Percentiles rank a stretch among this genome's conserved stretches.
phyloP scores from a whole-genome alignment of 2,329 filamentous ascomycete genomes.

The Fusarium pseudograminearum region DNA sequence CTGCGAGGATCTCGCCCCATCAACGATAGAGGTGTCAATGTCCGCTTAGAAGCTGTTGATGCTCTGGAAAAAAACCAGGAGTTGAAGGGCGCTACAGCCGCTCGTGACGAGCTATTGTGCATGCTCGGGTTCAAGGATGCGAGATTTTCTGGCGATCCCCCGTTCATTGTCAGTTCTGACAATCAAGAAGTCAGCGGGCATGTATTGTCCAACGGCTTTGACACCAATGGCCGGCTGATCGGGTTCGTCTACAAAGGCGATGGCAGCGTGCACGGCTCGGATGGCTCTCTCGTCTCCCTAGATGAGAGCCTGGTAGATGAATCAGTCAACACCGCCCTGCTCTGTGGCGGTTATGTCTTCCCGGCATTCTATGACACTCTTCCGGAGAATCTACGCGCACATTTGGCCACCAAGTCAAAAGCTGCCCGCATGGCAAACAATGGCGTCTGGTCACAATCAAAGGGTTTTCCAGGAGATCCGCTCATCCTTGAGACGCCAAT shows the following conservation, averaged over 20 bases:
- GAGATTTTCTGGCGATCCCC: not conserved
- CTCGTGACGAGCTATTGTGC: not conserved
- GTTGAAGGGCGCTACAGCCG: not conserved
- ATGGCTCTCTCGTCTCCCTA: not conserved
- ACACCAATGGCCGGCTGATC: not conserved
- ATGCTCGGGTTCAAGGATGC: not conserved
- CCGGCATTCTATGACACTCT: conserved; percentile 1
- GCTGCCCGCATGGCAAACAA: not conserved
- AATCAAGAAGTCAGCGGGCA: not conserved
- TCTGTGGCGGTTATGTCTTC: not conserved
- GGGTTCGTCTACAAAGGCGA: not conserved
- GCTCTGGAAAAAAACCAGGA: not conserved
- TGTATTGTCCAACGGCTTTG: not conserved
- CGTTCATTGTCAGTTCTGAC: not conserved
- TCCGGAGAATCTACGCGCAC: not conserved
- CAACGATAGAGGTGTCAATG: not conserved
- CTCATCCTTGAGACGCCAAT: not conserved
- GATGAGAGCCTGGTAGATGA: not conserved
- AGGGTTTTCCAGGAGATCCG: not conserved
- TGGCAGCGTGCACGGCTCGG: not conserved
- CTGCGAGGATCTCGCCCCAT: not conserved
- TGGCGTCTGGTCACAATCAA: not conserved
- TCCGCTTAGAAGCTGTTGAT: not conserved
- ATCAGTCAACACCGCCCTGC: not conserved
- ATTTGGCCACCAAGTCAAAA: not conserved